These are phyloP conservation scores for Aspergillus kassunensis DNA, from an alignment of 495 filamentous ascomycete species.

Conservation along the genomic window DNA sequence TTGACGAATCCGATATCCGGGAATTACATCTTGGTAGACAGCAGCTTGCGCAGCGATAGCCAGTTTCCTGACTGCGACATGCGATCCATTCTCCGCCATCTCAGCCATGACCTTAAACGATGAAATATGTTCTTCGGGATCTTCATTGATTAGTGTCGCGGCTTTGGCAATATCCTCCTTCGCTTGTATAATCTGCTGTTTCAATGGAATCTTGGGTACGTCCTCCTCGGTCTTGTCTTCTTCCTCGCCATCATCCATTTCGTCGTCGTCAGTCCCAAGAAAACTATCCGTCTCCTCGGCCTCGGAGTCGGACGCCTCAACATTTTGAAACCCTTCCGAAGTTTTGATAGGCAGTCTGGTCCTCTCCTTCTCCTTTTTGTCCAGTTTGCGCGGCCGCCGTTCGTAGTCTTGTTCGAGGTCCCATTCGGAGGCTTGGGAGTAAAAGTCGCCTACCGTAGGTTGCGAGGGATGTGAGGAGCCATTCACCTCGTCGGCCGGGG, in stretches of 20 bases:
- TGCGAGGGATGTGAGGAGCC: constrained; percentile 31
- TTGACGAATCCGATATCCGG: constrained; percentile 90
- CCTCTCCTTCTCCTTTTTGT: constrained; percentile 65
- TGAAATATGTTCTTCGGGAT: constrained; percentile 83
- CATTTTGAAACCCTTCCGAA: constrained; percentile 63
- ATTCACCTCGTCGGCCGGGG: constrained; percentile 40
- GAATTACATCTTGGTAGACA: constrained; percentile 94
- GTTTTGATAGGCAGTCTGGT: constrained; percentile 83
- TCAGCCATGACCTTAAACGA: constrained; percentile 72
- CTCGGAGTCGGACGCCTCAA: constrained; percentile 43
- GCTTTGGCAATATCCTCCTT: constrained; percentile 90
- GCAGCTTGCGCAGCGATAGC: constrained; percentile 80
- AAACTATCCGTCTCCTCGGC: constrained; percentile 49
- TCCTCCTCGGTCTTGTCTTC: constrained; percentile 51
- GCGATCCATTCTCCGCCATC: constrained; percentile 57
- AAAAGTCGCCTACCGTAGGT: constrained; percentile 29
- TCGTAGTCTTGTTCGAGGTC: constrained; percentile 92
- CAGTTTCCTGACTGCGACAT: constrained; percentile 74
- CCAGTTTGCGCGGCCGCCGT: constrained; percentile 65
- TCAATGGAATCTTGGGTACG: constrained; percentile 60
- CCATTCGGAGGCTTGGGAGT: constrained; percentile 57
- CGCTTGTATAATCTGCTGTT: constrained; percentile 74
- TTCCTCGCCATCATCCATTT: constrained; percentile 50
- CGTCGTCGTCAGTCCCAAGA: constrained; percentile 41
- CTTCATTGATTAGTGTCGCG: constrained; percentile 78